phyloP scores from a whole-genome alignment of 345 rosid genomes.

The Rhizophora apiculata region DNA sequence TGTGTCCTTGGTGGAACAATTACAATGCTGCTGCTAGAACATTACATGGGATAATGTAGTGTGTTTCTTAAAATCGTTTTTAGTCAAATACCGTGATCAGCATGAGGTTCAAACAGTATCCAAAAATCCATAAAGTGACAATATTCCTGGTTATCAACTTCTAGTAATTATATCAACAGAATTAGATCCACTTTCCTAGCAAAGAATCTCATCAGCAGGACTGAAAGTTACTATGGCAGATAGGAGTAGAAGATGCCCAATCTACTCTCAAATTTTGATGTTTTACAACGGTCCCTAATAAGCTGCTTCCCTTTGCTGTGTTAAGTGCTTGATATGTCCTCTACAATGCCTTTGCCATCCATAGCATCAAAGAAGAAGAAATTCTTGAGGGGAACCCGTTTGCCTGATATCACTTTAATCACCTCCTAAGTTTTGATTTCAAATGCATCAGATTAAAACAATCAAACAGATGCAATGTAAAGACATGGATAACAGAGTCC shows the following conservation, averaged over 20 bases:
- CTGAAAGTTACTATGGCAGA: background rate
- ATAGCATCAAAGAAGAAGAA: conserved; percentile 82
- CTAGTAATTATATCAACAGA: background rate
- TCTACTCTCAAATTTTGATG: too few species aligned
- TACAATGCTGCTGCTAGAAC: too few species aligned
- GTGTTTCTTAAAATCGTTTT: too few species aligned
- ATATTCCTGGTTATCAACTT: too few species aligned
- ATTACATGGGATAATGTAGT: too few species aligned
- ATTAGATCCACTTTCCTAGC: conserved; percentile 8
- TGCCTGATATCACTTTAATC: conserved; percentile 83
- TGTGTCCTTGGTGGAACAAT: too few species aligned
- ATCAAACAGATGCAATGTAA: background rate
- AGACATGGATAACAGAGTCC: background rate
- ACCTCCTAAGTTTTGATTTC: conserved; percentile 58
- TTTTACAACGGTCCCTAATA: background rate
- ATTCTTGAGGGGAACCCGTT: conserved; percentile 86
- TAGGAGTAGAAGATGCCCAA: background rate
- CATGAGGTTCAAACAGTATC: too few species aligned
- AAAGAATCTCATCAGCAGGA: background rate
- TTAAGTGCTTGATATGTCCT: conserved; percentile 55
- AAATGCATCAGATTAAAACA: background rate
- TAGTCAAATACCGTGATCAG: too few species aligned
- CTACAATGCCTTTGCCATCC: conserved; percentile 87
- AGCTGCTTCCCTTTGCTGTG: conserved; percentile 16
- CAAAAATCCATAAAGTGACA: too few species aligned